phyloP scores from a whole-genome alignment of 148 eudicot genomes.

The Camellia granthamiana region DNA sequence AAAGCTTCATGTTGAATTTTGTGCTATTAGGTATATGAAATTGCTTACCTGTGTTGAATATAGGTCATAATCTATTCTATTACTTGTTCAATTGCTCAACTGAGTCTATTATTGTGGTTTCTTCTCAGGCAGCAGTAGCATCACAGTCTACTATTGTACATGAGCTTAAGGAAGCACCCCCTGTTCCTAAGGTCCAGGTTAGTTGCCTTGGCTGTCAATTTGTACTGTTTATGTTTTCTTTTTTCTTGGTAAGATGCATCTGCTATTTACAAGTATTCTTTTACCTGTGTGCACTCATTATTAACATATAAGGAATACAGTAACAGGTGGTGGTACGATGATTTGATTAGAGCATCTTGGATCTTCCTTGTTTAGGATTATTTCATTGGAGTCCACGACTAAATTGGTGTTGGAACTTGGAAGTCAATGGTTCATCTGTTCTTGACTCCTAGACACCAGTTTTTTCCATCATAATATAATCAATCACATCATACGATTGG shows the following conservation, averaged over 20 bases:
- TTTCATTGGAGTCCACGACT: background rate
- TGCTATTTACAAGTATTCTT: background rate
- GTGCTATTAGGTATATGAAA: background rate
- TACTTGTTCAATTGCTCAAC: background rate
- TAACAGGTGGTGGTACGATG: background rate
- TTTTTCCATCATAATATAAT: background rate
- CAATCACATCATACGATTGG: background rate
- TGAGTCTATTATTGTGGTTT: slow-evolving; percentile 8
- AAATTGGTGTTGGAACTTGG: background rate
- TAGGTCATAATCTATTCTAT: background rate
- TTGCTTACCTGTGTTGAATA: background rate
- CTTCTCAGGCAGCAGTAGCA: slow-evolving; percentile 36
- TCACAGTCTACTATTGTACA: slow-evolving; percentile 39
- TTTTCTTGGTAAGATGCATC: background rate
- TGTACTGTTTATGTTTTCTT: background rate
- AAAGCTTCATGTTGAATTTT: background rate
- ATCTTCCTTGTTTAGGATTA: background rate
- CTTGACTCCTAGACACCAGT: background rate
- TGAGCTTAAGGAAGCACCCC: slow-evolving; percentile 31
- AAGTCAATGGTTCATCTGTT: background rate
- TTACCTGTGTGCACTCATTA: background rate
- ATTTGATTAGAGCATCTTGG: background rate
- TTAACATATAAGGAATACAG: background rate
- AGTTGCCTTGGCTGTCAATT: background rate
- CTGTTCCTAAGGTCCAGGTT: slow-evolving; percentile 31